phyloP scores from a whole-genome alignment of 345 rosid species.

The Eucalyptus regnans region DNA sequence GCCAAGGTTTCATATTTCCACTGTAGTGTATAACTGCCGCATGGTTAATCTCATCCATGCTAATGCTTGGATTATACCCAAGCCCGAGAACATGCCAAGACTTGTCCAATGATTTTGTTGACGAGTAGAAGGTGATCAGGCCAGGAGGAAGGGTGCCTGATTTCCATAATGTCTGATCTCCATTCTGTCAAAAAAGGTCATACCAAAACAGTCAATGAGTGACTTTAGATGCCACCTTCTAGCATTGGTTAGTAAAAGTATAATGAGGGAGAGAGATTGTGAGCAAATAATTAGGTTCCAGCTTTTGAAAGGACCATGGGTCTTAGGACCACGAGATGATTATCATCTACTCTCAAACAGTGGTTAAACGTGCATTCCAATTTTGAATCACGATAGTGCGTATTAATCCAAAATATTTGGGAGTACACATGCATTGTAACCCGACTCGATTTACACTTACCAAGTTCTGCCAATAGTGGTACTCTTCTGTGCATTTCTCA shows the following conservation, averaged over 20 bases:
- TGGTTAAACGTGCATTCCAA: not conserved
- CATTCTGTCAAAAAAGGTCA: slow-evolving; percentile 38
- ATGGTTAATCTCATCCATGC: slow-evolving; percentile 70
- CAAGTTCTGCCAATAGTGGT: slow-evolving; percentile 15
- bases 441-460: not conserved
- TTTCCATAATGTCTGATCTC: slow-evolving; percentile 60
- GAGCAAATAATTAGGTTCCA: not conserved
- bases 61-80: slow-evolving; percentile 81
- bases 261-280: not conserved
- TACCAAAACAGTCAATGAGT: not conserved
- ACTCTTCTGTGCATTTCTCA: slow-evolving; percentile 21
- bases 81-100: slow-evolving; percentile 94
- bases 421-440: not conserved
- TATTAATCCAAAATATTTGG: not conserved
- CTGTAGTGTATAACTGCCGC: slow-evolving; percentile 92
- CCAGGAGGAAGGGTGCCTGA: slow-evolving; percentile 74
- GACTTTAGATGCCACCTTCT: not conserved
- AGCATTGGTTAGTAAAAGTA: not conserved
- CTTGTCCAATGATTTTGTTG: slow-evolving; percentile 76
- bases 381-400: not conserved
- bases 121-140: slow-evolving; percentile 73
- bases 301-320: not conserved
- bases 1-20: slow-evolving; percentile 99
- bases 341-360: not conserved
- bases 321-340: not conserved